Conservation (phyloP, 106 monocot genomes). For the Dioscorea dumetorum region DNA sequence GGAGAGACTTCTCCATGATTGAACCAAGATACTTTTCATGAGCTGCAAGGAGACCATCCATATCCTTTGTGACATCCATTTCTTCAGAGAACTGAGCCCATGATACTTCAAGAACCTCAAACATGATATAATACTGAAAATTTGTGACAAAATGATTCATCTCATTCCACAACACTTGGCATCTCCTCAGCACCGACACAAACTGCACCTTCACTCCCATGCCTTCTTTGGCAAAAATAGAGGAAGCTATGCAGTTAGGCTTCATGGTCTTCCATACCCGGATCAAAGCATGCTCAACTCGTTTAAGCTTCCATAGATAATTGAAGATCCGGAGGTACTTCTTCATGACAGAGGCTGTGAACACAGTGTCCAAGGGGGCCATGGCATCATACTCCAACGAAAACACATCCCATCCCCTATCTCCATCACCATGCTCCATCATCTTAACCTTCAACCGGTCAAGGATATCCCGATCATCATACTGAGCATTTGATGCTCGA, state of each 20-base stretch:
- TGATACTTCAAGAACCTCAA: constrained; percentile 95
- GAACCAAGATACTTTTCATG: constrained; percentile 90
- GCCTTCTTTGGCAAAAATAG: constrained; percentile 46
- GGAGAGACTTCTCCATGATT: constrained; percentile 87
- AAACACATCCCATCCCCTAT: constrained; percentile 97
- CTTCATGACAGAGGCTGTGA: constrained; percentile 82
- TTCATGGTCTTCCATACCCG: constrained; percentile 86
- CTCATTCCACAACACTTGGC: constrained; percentile 92
- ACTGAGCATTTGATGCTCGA: constrained; percentile 91
- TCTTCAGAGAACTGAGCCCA: constrained; percentile 87
- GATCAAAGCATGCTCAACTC: constrained; percentile 82
- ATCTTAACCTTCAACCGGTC: constrained; percentile 87
- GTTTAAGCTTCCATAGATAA: constrained; percentile 87
- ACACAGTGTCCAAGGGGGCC: constrained; percentile 83
- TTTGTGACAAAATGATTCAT: constrained; percentile 98
- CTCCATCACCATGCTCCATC: constrained; percentile 94
- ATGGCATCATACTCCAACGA: constrained; percentile 87
- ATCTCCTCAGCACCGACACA: constrained; percentile 55
- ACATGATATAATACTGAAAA: constrained; percentile 95
- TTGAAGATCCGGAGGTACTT: constrained; percentile 81
- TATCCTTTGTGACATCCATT: constrained; percentile 89
- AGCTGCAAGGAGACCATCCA: constrained; percentile 83
- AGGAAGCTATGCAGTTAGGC: constrained; percentile 71
- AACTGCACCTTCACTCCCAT: constrained; percentile 43
- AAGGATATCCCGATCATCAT: constrained; percentile 89